Conservation (phyloP, 495 filamentous ascomycete genomes). For the Aspergillus asperescens region DNA sequence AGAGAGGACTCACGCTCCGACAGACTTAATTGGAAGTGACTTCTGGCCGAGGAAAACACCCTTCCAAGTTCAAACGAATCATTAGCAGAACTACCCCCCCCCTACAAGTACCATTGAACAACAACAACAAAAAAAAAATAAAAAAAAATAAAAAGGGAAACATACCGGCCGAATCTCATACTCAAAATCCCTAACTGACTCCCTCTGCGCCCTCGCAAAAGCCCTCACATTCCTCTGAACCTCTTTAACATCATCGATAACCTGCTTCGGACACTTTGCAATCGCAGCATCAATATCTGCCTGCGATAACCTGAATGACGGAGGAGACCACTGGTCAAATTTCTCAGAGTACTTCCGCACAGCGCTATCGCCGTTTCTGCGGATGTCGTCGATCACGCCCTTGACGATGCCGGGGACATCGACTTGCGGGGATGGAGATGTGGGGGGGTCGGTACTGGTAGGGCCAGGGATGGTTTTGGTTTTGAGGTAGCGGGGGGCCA, state of each 20-base stretch:
- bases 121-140: neutral
- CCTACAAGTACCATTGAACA: too few relatives aligned
- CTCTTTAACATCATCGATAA: constrained; percentile 48
- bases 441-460: too few relatives aligned
- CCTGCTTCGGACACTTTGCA: constrained; percentile 31
- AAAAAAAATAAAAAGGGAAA: neutral
- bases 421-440: too few relatives aligned
- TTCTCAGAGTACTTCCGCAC: constrained; percentile 48
- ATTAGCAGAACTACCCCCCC: too few relatives aligned
- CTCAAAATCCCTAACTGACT: constrained; percentile 43
- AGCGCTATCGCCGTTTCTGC: constrained; percentile 40
- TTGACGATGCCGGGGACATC: constrained; percentile 34
- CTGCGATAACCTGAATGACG: constrained; percentile 37
- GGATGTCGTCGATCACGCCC: constrained; percentile 46
- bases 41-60: constrained; percentile 48
- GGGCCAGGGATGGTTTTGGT: too few relatives aligned
- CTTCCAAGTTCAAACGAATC: neutral
- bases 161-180: constrained; percentile 39
- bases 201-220: constrained; percentile 45
- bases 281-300: constrained; percentile 23
- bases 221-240: constrained; percentile 46
- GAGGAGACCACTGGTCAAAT: constrained; percentile 51
- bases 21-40: constrained; percentile 38
- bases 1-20: constrained; percentile 25
- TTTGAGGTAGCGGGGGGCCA: too few relatives aligned